These are phyloP conservation scores for Scleroderma citrinum DNA, from an alignment of 768 basidiomycete genomes.

Conservation along the genomic window DNA sequence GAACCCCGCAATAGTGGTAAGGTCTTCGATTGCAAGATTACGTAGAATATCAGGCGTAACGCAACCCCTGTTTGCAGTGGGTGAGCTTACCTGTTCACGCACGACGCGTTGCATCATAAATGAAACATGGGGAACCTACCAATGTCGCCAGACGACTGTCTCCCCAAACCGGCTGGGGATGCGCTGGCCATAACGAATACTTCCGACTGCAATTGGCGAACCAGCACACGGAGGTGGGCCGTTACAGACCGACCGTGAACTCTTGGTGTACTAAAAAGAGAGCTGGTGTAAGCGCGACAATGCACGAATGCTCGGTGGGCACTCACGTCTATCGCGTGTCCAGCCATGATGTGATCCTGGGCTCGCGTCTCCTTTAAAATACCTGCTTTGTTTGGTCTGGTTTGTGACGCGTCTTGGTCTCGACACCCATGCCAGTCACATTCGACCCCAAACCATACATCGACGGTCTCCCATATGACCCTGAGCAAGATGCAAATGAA, in stretches of 20 bases:
- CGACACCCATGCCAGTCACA: slow-evolving; percentile 7
- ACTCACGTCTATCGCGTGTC: slow-evolving; percentile 30
- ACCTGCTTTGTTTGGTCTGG: slow-evolving; percentile 10
- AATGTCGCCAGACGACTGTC: slow-evolving; percentile 71
- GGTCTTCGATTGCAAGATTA: slow-evolving; percentile 37
- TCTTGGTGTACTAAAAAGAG: slow-evolving; percentile 60
- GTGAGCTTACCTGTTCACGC: not conserved
- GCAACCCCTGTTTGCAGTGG: slow-evolving; percentile 51
- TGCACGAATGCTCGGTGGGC: not conserved
- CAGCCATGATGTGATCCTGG: slow-evolving; percentile 8
- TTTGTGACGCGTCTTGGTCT: slow-evolving; percentile 9
- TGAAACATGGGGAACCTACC: slow-evolving; percentile 36
- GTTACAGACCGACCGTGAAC: slow-evolving; percentile 61
- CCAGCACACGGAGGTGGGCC: slow-evolving; percentile 57
- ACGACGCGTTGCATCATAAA: not conserved
- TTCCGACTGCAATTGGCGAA: slow-evolving; percentile 45
- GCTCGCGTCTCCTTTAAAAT: no score
- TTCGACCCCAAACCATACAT: slow-evolving; percentile 7
- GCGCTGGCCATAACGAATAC: slow-evolving; percentile 60
- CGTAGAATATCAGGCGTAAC: slow-evolving; percentile 54
- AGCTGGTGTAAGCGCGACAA: not conserved
- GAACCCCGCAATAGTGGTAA: slow-evolving; percentile 48
- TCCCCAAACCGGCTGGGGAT: slow-evolving; percentile 45
- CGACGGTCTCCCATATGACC: slow-evolving; percentile 56
- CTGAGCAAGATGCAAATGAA: slow-evolving; percentile 79